phyloP scores from a whole-genome alignment of 768 basidiomycete genomes.

The Boletus coccyginus region DNA sequence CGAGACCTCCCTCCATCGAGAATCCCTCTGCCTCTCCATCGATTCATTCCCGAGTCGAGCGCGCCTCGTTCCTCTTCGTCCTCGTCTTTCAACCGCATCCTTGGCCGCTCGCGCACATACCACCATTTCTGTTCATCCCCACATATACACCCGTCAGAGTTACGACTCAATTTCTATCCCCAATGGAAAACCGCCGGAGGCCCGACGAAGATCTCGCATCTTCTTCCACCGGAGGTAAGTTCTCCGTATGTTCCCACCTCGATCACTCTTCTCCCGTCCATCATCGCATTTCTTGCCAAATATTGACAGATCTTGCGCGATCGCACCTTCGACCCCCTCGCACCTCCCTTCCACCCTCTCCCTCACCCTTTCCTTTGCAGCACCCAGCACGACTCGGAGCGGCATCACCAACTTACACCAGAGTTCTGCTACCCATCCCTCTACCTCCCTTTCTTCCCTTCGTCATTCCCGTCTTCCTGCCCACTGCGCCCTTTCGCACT shows the following conservation, averaged over 20 bases:
- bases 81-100: not conserved
- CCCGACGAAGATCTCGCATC: constrained; percentile 11
- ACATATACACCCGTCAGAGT: constrained; percentile 4
- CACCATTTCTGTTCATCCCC: not conserved
- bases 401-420: not conserved
- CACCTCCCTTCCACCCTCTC: not conserved
- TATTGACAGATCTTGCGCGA: constrained; percentile 14
- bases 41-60: constrained; percentile 2
- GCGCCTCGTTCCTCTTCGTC: not conserved
- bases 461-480: not conserved
- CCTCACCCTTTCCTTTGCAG: constrained; percentile 12
- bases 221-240: constrained; percentile 29
- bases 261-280: constrained; percentile 11
- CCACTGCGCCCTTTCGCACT: not conserved
- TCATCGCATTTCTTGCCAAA: constrained; percentile 7
- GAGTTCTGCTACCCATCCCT: not conserved
- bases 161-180: constrained; percentile 2
- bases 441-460: not conserved
- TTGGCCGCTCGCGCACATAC: not conserved
- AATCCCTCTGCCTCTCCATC: constrained; percentile 1
- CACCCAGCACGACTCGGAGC: constrained; percentile 1
- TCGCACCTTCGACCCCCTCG: not conserved
- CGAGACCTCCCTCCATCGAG: constrained; percentile 9
- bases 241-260: constrained; percentile 8
- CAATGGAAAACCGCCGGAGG: constrained; percentile 25